Conservation (phyloP, 208 protist genomes). For the Crithidia sp. region DNA sequence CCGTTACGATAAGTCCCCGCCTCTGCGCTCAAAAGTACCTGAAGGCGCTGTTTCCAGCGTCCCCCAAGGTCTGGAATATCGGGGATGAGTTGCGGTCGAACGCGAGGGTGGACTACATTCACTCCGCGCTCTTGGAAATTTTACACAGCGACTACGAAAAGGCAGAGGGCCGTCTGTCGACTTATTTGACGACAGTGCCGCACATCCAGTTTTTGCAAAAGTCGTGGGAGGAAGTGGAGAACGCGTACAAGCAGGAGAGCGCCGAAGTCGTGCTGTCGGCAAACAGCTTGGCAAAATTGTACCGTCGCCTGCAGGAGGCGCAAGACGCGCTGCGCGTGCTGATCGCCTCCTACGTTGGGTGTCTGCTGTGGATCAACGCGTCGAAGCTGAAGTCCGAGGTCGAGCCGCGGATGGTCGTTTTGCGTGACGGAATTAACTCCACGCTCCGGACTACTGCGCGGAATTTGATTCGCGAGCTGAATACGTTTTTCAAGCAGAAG, state of each 20-base stretch:
- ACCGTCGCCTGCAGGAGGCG: conserved; percentile 80
- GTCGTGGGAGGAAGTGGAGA: conserved; percentile 78
- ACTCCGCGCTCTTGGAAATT: conserved; percentile 63
- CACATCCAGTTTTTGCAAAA: conserved; percentile 90
- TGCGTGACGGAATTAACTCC: conserved; percentile 75
- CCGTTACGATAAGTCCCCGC: conserved; percentile 50
- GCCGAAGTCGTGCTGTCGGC: conserved; percentile 59
- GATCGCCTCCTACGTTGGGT: conserved; percentile 87
- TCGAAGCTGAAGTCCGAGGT: conserved; percentile 89
- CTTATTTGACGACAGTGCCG: conserved; percentile 77
- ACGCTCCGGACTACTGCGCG: conserved; percentile 77
- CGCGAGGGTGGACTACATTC: conserved; percentile 66
- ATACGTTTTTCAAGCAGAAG: conserved; percentile 90
- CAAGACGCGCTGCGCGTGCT: conserved; percentile 85
- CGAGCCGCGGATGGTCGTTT: conserved; percentile 79
- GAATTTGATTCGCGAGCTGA: conserved; percentile 67
- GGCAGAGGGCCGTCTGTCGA: conserved; percentile 75
- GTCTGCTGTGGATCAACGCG: conserved; percentile 92
- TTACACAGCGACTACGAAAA: conserved; percentile 82
- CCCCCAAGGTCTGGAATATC: conserved; percentile 84
- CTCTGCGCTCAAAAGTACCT: conserved; percentile 86
- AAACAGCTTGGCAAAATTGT: conserved; percentile 70
- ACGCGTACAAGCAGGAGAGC: conserved; percentile 75
- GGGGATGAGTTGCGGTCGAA: conserved; percentile 64
- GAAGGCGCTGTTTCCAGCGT: conserved; percentile 79